Percentiles rank a stretch among this genome's conserved stretches.
phyloP scores from a whole-genome alignment of 2,329 filamentous ascomycete species.

The Neonectria neomacrospora region DNA sequence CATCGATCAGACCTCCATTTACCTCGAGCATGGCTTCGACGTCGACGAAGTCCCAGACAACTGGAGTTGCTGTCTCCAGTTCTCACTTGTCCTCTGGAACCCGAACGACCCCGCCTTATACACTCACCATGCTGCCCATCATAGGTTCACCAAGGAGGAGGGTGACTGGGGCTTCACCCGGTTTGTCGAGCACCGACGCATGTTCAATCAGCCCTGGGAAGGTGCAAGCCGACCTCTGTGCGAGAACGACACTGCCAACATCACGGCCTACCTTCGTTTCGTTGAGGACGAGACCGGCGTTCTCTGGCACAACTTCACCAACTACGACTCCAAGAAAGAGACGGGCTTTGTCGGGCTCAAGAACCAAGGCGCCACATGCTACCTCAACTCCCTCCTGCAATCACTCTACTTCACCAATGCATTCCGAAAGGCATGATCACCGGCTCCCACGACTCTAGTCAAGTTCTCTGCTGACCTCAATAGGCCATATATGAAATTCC shows the following conservation, averaged over 20 bases:
- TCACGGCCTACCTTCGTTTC: constrained; percentile 84
- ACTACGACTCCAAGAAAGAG: constrained; percentile 99
- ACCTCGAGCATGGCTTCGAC: constrained; percentile 93
- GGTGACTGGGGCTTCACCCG: constrained; percentile 99
- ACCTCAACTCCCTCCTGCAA: constrained; percentile 85
- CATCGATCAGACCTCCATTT: constrained; percentile 92
- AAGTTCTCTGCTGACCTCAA: constrained; percentile 26
- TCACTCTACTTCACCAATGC: constrained; percentile 90
- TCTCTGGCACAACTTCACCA: constrained; percentile 89
- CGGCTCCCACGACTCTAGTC: constrained; percentile 8
- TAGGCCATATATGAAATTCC: constrained; percentile 97
- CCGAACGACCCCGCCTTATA: constrained; percentile 89
- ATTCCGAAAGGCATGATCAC: constrained; percentile 80
- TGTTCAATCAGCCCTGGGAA: constrained; percentile 85
- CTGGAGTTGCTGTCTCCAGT: constrained; percentile 97
- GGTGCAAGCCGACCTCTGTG: constrained; percentile 75
- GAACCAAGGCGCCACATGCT: constrained; percentile 95
- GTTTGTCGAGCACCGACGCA: constrained; percentile 86
- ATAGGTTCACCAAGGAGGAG: constrained; percentile 95
- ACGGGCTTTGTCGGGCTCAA: constrained; percentile 96
- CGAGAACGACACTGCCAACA: constrained; percentile 80
- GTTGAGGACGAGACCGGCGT: constrained; percentile 90
- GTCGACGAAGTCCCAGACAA: constrained; percentile 81
- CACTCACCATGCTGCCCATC: constrained; percentile 84
- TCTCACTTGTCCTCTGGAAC: constrained; percentile 94